Conservation (phyloP, 192 early-diverging fungal genomes). For the Ambispora gerdemannii region DNA sequence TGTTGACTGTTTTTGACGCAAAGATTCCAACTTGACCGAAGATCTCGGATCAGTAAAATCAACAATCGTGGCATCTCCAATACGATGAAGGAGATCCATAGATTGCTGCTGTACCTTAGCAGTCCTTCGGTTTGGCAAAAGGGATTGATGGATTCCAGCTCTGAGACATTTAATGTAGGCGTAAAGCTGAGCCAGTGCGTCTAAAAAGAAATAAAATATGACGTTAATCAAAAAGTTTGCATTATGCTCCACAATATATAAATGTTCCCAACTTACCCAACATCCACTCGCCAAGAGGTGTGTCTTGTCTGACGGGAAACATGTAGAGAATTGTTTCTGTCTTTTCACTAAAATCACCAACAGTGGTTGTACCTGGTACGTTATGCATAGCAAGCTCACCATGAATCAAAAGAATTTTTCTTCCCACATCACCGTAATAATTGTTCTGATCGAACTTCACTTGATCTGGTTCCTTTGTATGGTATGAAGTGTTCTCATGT, state of each 20-base stretch:
- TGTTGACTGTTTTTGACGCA: conserved; percentile 22
- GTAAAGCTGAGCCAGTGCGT: conserved; percentile 20
- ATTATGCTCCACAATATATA: neutral
- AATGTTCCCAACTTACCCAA: neutral
- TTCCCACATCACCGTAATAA: neutral
- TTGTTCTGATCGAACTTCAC: conserved; percentile 8
- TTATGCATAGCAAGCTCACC: neutral
- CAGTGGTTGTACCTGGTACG: conserved; percentile 14
- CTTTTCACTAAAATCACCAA: conserved; percentile 2
- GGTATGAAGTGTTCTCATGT: conserved; percentile 6
- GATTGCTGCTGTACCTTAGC: conserved; percentile 26
- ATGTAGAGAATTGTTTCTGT: conserved; percentile 12
- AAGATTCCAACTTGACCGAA: conserved; percentile 8
- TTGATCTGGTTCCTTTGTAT: conserved; percentile 13
- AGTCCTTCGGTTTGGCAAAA: conserved; percentile 21
- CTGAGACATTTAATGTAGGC: conserved; percentile 28
- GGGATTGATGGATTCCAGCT: conserved; percentile 26
- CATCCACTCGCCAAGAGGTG: conserved; percentile 18
- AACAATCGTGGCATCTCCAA: conserved; percentile 18
- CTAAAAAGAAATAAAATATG: conserved; percentile 3
- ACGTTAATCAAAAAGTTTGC: neutral
- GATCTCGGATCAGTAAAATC: conserved; percentile 20
- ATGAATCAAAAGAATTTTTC: conserved; percentile 3
- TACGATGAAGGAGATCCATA: conserved; percentile 28
- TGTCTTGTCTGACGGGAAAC: conserved; percentile 22